These are phyloP conservation scores for Elsinoe arachidis DNA, from an alignment of 2,329 filamentous ascomycete species.

Conservation along the genomic window DNA sequence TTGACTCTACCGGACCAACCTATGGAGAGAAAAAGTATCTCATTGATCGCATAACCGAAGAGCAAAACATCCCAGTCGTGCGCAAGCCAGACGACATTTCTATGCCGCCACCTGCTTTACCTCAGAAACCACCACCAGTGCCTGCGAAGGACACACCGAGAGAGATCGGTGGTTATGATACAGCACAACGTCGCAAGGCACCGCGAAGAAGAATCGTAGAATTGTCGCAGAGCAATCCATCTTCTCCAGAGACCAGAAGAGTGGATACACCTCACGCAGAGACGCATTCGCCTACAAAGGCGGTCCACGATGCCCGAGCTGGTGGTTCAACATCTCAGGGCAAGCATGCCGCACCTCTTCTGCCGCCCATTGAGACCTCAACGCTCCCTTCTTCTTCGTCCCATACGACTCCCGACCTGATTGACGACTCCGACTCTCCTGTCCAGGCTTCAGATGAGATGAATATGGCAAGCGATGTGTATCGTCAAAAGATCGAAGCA, in stretches of 20 bases:
- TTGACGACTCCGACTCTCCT: constrained; percentile 25
- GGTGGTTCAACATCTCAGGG: not conserved
- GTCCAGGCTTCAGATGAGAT: constrained; percentile 22
- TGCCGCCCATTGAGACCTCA: constrained; percentile 16
- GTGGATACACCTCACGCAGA: not conserved
- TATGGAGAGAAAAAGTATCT: constrained; percentile 79
- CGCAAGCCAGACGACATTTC: constrained; percentile 49
- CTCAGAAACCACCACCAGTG: not conserved
- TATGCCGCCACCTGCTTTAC: constrained; percentile 33
- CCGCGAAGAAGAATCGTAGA: constrained; percentile 51
- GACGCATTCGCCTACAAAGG: constrained; percentile 11
- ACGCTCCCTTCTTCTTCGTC: constrained; percentile 7
- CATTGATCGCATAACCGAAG: constrained; percentile 69
- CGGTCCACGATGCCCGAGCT: not conserved
- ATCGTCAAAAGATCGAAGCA: constrained; percentile 79
- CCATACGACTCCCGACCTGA: constrained; percentile 1
- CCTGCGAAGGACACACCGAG: not conserved
- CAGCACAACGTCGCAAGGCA: constrained; percentile 44
- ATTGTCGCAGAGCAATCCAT: constrained; percentile 39
- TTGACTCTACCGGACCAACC: constrained; percentile 75
- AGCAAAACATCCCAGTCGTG: constrained; percentile 63
- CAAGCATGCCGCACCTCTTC: constrained; percentile 9
- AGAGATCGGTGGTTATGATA: not conserved
- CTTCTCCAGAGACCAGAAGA: constrained; percentile 1
- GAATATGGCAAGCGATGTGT: constrained; percentile 35